These are phyloP conservation scores for Diaporthe australafricana DNA, from an alignment of 2,329 filamentous ascomycete genomes.

Conservation along the genomic window DNA sequence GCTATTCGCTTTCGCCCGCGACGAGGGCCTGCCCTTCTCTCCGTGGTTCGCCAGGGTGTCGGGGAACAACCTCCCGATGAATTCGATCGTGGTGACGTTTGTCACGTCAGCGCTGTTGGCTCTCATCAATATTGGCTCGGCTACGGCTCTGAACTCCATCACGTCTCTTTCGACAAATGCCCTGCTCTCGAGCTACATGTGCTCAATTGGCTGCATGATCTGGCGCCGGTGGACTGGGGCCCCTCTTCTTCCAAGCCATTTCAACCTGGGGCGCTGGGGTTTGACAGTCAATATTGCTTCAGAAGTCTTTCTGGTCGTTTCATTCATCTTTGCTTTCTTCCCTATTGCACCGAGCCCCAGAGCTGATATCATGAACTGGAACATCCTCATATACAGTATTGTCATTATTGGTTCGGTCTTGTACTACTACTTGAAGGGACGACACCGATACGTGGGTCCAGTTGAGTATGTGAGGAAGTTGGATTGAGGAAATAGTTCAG, in stretches of 20 bases:
- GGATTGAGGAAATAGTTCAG: not conserved
- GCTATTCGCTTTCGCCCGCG: slow-evolving; percentile 48
- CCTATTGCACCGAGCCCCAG: slow-evolving; percentile 19
- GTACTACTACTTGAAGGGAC: slow-evolving; percentile 31
- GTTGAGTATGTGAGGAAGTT: slow-evolving; percentile 21
- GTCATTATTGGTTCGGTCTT: slow-evolving; percentile 25
- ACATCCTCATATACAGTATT: slow-evolving; percentile 32
- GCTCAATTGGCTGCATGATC: slow-evolving; percentile 33
- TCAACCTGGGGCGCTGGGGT: slow-evolving; percentile 34
- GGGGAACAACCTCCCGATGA: slow-evolving; percentile 34
- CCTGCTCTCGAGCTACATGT: slow-evolving; percentile 36
- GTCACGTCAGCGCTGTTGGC: slow-evolving; percentile 17
- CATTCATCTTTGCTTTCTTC: slow-evolving; percentile 37
- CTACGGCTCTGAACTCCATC: slow-evolving; percentile 36
- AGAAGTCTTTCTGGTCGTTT: slow-evolving; percentile 28
- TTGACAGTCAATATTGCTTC: slow-evolving; percentile 33
- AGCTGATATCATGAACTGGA: slow-evolving; percentile 35
- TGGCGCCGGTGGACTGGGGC: slow-evolving; percentile 51
- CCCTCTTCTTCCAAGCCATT: slow-evolving; percentile 31
- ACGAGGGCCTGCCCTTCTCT: slow-evolving; percentile 49
- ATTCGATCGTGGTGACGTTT: slow-evolving; percentile 36
- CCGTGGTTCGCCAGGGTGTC: slow-evolving; percentile 43
- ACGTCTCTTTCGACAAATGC: slow-evolving; percentile 34
- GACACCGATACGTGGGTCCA: not conserved
- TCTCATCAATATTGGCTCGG: slow-evolving; percentile 31